Conservation (phyloP, 148 eudicot genomes). For the Rhododendron henanense region DNA sequence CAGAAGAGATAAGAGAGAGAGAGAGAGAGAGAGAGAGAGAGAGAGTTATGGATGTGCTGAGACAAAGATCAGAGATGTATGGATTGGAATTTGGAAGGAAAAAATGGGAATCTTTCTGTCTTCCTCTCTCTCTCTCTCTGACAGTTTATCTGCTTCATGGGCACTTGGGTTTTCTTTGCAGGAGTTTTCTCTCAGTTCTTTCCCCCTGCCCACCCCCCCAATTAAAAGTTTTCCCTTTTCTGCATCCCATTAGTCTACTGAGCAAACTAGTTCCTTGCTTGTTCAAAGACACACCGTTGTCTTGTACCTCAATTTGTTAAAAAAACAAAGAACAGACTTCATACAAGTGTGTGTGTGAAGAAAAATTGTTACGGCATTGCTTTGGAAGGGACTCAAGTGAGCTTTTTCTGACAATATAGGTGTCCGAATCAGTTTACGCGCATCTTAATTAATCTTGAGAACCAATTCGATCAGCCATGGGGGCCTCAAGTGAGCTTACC, state of each 20-base stretch:
- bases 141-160: slow-evolving; percentile 27
- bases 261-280: not conserved
- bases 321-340: not conserved
- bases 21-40: slow-evolving; percentile 8
- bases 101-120: not conserved
- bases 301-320: not conserved
- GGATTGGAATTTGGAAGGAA: slow-evolving; percentile 14
- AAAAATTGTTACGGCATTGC: not conserved
- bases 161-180: slow-evolving; percentile 13
- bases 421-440: not conserved
- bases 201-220: not conserved
- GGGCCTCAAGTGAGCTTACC: not conserved
- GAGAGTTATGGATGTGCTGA: slow-evolving; percentile 24
- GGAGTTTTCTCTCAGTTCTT: not conserved
- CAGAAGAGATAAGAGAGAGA: slow-evolving; percentile 66
- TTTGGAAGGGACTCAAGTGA: not conserved
- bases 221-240: not conserved
- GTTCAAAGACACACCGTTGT: not conserved
- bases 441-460: not conserved
- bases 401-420: too few relatives aligned
- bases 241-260: not conserved
- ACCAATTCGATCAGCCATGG: not conserved
- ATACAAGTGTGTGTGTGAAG: too few relatives aligned
- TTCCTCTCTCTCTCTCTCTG: slow-evolving; percentile 17
- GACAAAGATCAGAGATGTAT: slow-evolving; percentile 12